Evolutionary conservation across 1,284 basidiomycete species (phyloP), one percentile per base, ranked within the genome.

Genomic region (Rhodotorula sp.): DNA sequence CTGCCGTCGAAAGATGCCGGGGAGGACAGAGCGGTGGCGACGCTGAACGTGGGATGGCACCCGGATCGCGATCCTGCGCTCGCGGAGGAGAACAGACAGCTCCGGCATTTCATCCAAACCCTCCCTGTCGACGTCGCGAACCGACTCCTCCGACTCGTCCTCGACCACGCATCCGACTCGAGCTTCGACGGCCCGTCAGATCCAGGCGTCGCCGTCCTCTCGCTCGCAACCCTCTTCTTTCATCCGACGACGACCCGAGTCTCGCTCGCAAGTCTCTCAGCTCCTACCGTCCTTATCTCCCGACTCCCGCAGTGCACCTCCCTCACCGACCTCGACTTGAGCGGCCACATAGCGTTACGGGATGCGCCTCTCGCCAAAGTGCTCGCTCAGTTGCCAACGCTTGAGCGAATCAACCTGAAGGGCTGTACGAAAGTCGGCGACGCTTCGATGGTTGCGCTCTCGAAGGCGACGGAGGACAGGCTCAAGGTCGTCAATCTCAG

Each of bases 371-470:
- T 75, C 19, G 72, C 73, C 19, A 68, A 67, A 30, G 62, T 76
- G 0, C 61, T 78, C n/a, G 57, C 52, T 4, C 60, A 67, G 29
- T 67, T 78, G 0, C 54, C 69, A 2, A 32, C 44, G 17, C 65
- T 78, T 44, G 65, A 77, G 60, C 52, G 55, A 17, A 51, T 77
- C 44, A 68, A 64, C 44, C 59, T 78, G 7, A 68, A 72, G 39
- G 74, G 74, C 2, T 77, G 75, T 39, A 74, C 71, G 0, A 70
- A 71, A 39, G 69, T 76, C 49, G 77, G 77, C 54, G 76, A 78
- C 48, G 65, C 61, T 24, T 62, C 63, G 19, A 47, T 77, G 20
- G 62, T 74, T 8, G 76, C 73, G 19, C 46, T 77, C 15, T 64
- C 70, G 10, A 67, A 68, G 52, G 70, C 68, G 20, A 64, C 72